These are phyloP conservation scores for Penicillium sp. DNA, from an alignment of 2,329 filamentous ascomycete species.

Conservation along the genomic window DNA sequence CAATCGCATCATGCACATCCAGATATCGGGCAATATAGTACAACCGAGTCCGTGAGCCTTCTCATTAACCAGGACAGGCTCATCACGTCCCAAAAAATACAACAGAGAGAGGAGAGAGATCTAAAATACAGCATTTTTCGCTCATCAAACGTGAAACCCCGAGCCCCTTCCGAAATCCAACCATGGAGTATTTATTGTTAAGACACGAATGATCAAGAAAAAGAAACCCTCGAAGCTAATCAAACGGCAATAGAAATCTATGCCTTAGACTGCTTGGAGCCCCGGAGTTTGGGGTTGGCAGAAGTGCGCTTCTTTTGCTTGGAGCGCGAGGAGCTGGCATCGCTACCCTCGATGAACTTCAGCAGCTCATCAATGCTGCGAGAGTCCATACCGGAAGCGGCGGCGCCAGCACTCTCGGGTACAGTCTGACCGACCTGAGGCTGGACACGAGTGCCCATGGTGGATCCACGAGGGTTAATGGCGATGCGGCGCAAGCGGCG, in stretches of 20 bases:
- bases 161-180: constrained; percentile 22
- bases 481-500: constrained; percentile 70
- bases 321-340: constrained; percentile 38
- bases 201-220: constrained; percentile 29
- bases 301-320: constrained; percentile 48
- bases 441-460: constrained; percentile 58
- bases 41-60: constrained; percentile 32
- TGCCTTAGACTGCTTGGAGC: constrained; percentile 41
- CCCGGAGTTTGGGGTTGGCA: constrained; percentile 45
- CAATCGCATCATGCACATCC: constrained; percentile 26
- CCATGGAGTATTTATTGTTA: constrained; percentile 30
- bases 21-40: constrained; percentile 32
- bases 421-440: constrained; percentile 62
- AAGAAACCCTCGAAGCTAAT: constrained; percentile 5
- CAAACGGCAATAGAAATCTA: constrained; percentile 14
- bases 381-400: constrained; percentile 59
- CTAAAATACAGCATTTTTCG: constrained; percentile 32
- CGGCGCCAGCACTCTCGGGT: constrained; percentile 46
- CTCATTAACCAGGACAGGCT: constrained; percentile 31
- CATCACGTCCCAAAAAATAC: constrained; percentile 19
- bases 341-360: constrained; percentile 83
- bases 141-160: constrained; percentile 29
- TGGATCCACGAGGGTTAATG: constrained; percentile 60
- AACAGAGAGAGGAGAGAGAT: constrained; percentile 39
- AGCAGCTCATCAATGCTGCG: constrained; percentile 90